Evolutionary conservation across 768 basidiomycete species (phyloP).

Genomic region (Amanita jacksonii): DNA sequence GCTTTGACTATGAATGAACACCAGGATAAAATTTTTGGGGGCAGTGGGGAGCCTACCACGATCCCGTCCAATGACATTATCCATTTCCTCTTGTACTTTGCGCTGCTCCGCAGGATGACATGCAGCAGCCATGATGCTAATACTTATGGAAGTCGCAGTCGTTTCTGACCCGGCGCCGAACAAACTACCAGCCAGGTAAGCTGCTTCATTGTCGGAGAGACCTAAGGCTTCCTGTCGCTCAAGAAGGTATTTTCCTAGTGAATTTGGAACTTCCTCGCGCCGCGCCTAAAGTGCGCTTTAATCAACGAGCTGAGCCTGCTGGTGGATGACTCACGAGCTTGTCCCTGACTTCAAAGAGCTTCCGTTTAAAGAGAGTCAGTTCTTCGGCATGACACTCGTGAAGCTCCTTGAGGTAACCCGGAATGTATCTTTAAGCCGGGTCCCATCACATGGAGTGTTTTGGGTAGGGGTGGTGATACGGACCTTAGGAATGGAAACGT

Average conservation of each 20-base stretch:
- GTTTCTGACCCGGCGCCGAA: conserved; percentile 63
- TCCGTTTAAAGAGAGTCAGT: conserved; percentile 41
- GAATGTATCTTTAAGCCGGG: conserved; percentile 34
- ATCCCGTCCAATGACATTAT: conserved; percentile 37
- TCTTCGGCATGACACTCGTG: conserved; percentile 48
- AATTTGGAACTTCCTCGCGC: conserved; percentile 28
- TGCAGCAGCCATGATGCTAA: conserved; percentile 48
- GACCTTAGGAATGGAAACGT: conserved; percentile 34
- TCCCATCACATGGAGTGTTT: not conserved
- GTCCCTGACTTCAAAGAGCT: conserved; percentile 34
- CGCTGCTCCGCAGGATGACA: conserved; percentile 42
- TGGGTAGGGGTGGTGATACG: no score
- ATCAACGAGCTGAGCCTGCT: not conserved
- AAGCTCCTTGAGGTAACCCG: conserved; percentile 52
- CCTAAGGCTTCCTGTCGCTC: conserved; percentile 45
- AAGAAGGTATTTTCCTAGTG: conserved; percentile 50
- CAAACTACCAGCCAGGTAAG: conserved; percentile 54
- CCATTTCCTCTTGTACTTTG: conserved; percentile 44
- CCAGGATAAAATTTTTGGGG: not conserved
- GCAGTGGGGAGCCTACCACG: conserved; percentile 16
- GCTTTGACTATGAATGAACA: conserved; percentile 15
- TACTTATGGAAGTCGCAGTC: conserved; percentile 48
- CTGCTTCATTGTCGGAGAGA: conserved; percentile 45
- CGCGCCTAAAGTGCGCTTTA: conserved; percentile 16
- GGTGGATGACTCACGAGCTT: conserved; percentile 29